A percentile compares a stretch with the other conserved stretches of the same genome.
phyloP scores from a whole-genome alignment of 2,329 filamentous ascomycete genomes.

The Incumbomyces lentus region DNA sequence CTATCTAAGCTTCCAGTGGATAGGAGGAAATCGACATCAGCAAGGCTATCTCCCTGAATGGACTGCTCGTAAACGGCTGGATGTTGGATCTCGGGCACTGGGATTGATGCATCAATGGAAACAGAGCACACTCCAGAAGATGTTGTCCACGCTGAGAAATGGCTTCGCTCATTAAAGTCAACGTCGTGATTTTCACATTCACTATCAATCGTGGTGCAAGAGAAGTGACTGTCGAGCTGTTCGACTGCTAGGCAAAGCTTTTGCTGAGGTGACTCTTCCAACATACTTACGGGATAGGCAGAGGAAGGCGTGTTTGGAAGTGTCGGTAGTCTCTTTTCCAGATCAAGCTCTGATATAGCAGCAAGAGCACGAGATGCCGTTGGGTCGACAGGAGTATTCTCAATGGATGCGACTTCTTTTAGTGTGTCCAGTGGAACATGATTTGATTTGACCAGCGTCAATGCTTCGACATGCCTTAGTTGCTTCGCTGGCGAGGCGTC shows the following conservation, averaged over 20 bases:
- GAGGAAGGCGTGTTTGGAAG: conserved; percentile 38
- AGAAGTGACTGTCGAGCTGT: conserved; percentile 19
- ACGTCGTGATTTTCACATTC: conserved; percentile 10
- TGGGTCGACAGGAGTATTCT: conserved; percentile 20
- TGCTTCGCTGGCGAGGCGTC: conserved; percentile 22
- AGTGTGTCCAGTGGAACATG: conserved; percentile 19
- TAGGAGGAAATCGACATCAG: conserved; percentile 19
- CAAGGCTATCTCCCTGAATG: conserved; percentile 11
- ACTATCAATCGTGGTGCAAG: conserved; percentile 19
- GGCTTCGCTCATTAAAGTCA: conserved; percentile 24
- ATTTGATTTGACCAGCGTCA: conserved; percentile 7
- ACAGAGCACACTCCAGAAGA: conserved; percentile 19
- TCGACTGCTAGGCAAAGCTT: conserved; percentile 5
- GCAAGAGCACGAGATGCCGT: conserved; percentile 13
- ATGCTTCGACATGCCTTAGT: neutral
- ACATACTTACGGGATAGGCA: conserved; percentile 22
- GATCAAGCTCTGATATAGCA: conserved; percentile 23
- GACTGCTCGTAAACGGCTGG: neutral
- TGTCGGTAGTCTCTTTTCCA: conserved; percentile 33
- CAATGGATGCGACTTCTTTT: conserved; percentile 15
- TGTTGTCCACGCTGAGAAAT: conserved; percentile 32
- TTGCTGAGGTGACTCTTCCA: conserved; percentile 7
- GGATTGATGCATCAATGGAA: neutral
- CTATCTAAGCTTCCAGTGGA: conserved; percentile 28
- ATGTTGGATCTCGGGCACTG: neutral